phyloP scores from a whole-genome alignment of 2,329 filamentous ascomycete genomes.

The Aspergillus phoenicis region DNA sequence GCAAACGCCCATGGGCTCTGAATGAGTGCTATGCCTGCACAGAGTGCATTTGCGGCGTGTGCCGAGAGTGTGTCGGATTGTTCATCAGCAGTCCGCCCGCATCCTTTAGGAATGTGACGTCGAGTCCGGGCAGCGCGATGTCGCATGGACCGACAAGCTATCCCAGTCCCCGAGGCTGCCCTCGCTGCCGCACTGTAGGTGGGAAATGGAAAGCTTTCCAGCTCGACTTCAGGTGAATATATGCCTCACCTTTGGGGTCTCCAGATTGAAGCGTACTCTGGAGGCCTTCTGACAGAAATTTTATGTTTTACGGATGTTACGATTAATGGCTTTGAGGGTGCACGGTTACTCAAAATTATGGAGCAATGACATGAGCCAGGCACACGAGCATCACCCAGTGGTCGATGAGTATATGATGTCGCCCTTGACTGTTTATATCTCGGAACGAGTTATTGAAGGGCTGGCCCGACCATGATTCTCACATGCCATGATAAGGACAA shows the following conservation, averaged over 20 bases:
- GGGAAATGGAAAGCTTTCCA: constrained; percentile 54
- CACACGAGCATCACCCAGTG: not conserved
- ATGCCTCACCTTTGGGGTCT: not conserved
- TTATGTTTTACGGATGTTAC: constrained; percentile 34
- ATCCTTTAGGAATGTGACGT: constrained; percentile 40
- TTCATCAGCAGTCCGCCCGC: constrained; percentile 47
- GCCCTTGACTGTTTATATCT: not conserved
- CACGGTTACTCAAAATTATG: constrained; percentile 26
- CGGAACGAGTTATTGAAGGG: constrained; percentile 17
- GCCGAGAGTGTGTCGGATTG: constrained; percentile 73
- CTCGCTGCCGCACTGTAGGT: constrained; percentile 48
- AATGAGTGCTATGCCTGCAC: constrained; percentile 91
- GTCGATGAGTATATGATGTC: constrained; percentile 1
- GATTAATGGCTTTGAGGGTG: constrained; percentile 29
- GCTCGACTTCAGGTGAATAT: constrained; percentile 48
- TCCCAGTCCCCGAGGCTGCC: constrained; percentile 46
- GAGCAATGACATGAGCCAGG: constrained; percentile 24
- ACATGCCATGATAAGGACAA: constrained; percentile 2
- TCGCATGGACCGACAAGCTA: constrained; percentile 41
- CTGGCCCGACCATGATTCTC: constrained; percentile 20
- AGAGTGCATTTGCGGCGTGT: constrained; percentile 93
- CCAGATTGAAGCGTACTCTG: not conserved
- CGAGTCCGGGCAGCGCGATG: constrained; percentile 33
- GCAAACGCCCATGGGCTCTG: constrained; percentile 73
- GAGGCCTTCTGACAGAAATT: constrained; percentile 8